Evolutionary conservation across 2,329 filamentous ascomycete genomes (phyloP).

Genomic region (Teratosphaeria epicoccoides): DNA sequence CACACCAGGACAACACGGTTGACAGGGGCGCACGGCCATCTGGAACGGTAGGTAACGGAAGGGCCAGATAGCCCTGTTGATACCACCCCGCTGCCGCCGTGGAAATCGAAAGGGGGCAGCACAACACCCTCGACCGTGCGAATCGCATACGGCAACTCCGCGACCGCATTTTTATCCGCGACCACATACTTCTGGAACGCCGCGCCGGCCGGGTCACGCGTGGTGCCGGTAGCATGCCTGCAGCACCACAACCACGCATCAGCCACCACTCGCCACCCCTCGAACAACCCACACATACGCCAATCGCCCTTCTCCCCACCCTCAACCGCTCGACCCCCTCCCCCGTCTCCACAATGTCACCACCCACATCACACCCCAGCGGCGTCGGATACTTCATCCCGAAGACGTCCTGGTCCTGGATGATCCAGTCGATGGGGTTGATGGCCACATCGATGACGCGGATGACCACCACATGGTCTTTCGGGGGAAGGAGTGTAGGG

Average conservation of each 20-base stretch:
- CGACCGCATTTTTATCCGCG: slow-evolving; percentile 23
- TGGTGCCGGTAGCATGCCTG: too few species aligned
- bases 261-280: too few species aligned
- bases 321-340: slow-evolving; percentile 35
- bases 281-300: slow-evolving; percentile 17
- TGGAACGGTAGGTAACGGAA: slow-evolving; percentile 14
- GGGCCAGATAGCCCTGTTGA: slow-evolving; percentile 15
- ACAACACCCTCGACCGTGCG: slow-evolving; percentile 30
- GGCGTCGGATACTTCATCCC: slow-evolving; percentile 27
- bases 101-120: slow-evolving; percentile 32
- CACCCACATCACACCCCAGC: slow-evolving; percentile 35
- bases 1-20: slow-evolving; percentile 25
- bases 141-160: slow-evolving; percentile 31
- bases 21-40: slow-evolving; percentile 4
- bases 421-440: slow-evolving; percentile 34
- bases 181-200: slow-evolving; percentile 27
- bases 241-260: too few species aligned
- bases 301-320: slow-evolving; percentile 36
- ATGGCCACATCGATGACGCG: slow-evolving; percentile 31
- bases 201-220: slow-evolving; percentile 6
- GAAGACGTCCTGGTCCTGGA: slow-evolving; percentile 24
- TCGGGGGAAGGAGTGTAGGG: slow-evolving; percentile 27
- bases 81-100: slow-evolving; percentile 30
- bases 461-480: slow-evolving; percentile 31
- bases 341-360: slow-evolving; percentile 38